Evolutionary conservation across 1,139 yeast species (phyloP).

Genomic region (Debaryomyces fabryi): DNA sequence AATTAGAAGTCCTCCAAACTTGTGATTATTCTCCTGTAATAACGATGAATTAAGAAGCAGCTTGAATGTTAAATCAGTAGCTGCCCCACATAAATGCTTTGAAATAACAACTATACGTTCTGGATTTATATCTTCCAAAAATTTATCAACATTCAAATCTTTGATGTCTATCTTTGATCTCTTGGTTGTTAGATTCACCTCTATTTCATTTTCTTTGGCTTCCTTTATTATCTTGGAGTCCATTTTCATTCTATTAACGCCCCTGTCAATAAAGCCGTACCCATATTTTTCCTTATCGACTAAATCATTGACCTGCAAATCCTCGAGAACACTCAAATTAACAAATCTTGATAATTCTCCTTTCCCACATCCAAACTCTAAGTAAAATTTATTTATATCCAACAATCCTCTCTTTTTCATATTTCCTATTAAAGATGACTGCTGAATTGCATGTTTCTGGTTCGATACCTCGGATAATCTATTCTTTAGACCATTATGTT

Average conservation of each 20-base stretch:
- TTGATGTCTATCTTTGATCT: slow-evolving; percentile 77
- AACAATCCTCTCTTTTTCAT: slow-evolving; percentile 50
- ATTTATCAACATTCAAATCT: slow-evolving; percentile 59
- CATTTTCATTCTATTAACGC: slow-evolving; percentile 75
- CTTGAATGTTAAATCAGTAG: slow-evolving; percentile 81
- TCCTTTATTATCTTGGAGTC: slow-evolving; percentile 70
- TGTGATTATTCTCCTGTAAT: slow-evolving; percentile 12
- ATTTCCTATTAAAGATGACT: slow-evolving; percentile 77
- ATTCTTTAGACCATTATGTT: slow-evolving; percentile 34
- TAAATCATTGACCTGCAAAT: slow-evolving; percentile 19
- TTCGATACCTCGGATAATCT: slow-evolving; percentile 53
- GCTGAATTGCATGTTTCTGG: slow-evolving; percentile 81
- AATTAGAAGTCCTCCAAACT: slow-evolving; percentile 62
- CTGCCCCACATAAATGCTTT: slow-evolving; percentile 91
- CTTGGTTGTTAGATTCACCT: slow-evolving; percentile 37
- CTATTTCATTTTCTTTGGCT: slow-evolving; percentile 26
- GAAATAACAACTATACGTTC: slow-evolving; percentile 62
- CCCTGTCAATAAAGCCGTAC: slow-evolving; percentile 73
- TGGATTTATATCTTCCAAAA: slow-evolving; percentile 34
- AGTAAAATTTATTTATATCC: slow-evolving; percentile 39
- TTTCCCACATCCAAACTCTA: slow-evolving; percentile 91
- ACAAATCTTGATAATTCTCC: slow-evolving; percentile 79
- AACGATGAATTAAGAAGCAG: slow-evolving; percentile 56
- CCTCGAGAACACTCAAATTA: slow-evolving; percentile 46
- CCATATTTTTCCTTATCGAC: slow-evolving; percentile 27